Percentiles rank a stretch among this genome's conserved stretches.
phyloP scores from a whole-genome alignment of 1,139 yeast genomes.

The Yamadazyma diddensiae region DNA sequence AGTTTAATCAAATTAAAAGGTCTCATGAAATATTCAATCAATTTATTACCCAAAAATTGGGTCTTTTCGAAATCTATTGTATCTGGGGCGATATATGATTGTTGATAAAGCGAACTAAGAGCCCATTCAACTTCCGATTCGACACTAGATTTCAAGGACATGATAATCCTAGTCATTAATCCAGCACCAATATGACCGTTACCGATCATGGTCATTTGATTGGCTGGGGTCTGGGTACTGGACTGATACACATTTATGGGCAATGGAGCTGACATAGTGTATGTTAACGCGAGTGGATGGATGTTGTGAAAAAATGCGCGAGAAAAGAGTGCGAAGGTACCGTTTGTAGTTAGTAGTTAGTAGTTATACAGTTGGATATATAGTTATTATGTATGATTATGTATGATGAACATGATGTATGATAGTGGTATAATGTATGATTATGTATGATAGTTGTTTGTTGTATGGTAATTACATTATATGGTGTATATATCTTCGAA shows the following conservation, averaged over 20 bases:
- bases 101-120: conserved; percentile 53
- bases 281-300: no score
- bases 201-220: conserved; percentile 22
- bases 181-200: conserved; percentile 54
- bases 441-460: no score
- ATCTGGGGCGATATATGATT: conserved; percentile 51
- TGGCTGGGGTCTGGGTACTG: neutral
- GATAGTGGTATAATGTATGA: no score
- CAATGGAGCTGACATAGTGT: conserved; percentile 3
- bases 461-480: no score
- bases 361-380: no score
- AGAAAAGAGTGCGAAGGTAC: no score
- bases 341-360: no score
- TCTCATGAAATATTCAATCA: conserved; percentile 41
- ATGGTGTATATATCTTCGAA: no score
- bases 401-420: no score
- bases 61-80: conserved; percentile 47
- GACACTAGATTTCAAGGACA: conserved; percentile 63
- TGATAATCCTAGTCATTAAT: conserved; percentile 54
- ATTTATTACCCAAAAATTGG: conserved; percentile 48
- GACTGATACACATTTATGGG: conserved; percentile 7
- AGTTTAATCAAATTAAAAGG: conserved; percentile 29
- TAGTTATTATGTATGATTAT: no score
- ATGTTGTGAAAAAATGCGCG: no score
- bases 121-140: conserved; percentile 67